phyloP scores from a whole-genome alignment of 202 grass and related monocot species.

The Zizania palustris region DNA sequence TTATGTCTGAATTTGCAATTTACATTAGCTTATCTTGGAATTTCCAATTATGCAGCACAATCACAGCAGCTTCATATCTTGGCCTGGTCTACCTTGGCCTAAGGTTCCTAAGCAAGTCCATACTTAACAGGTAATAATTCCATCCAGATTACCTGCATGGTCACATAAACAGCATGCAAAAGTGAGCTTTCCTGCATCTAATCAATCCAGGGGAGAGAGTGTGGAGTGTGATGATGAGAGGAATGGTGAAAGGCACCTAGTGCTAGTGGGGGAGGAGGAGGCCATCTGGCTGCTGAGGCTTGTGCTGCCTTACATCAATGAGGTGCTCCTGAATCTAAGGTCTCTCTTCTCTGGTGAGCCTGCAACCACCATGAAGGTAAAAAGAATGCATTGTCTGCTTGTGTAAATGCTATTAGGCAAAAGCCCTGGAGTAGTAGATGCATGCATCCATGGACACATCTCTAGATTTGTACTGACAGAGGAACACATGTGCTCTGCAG shows the following conservation, averaged over 20 bases:
- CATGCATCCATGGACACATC: constrained; percentile 7
- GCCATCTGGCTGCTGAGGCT: constrained; percentile 91
- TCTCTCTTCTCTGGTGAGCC: constrained; percentile 95
- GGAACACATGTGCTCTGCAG: constrained; percentile 60
- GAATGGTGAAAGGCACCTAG: constrained; percentile 46
- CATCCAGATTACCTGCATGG: constrained; percentile 2
- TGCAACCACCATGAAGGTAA: constrained; percentile 91
- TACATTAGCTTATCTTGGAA: constrained; percentile 16
- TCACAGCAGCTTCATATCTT: constrained; percentile 79
- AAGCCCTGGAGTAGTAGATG: constrained; percentile 22
- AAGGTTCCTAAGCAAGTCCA: constrained; percentile 74
- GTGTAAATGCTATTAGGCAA: constrained; percentile 16
- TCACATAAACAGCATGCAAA: background rate
- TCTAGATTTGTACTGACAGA: constrained; percentile 51
- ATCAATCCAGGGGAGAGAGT: constrained; percentile 58
- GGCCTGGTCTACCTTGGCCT: constrained; percentile 82
- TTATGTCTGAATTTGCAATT: constrained; percentile 1
- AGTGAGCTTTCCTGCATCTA: background rate
- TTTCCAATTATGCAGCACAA: constrained; percentile 57
- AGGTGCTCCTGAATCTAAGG: constrained; percentile 71
- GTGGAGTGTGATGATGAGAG: constrained; percentile 57
- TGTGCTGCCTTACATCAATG: constrained; percentile 87
- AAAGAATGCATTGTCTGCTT: background rate
- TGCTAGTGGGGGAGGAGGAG: constrained; percentile 93
- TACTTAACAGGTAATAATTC: constrained; percentile 74